Percentiles rank a stretch among this genome's conserved stretches.
Evolutionary conservation across 2,329 filamentous ascomycete genomes (phyloP).

Genomic region (Cladophialophora immunda): DNA sequence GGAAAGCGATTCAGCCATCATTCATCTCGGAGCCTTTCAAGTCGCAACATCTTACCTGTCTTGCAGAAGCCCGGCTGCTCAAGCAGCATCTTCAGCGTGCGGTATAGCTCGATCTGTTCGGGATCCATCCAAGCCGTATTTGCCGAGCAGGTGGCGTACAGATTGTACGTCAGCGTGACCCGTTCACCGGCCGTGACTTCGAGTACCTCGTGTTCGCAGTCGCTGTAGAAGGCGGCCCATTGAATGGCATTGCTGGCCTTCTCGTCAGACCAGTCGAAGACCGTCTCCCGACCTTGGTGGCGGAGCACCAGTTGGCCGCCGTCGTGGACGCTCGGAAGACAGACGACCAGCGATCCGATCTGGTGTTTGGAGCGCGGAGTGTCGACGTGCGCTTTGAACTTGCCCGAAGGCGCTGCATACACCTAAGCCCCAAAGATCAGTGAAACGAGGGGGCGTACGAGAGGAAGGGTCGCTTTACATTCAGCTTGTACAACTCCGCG

Average conservation of each 20-base stretch:
- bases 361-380: constrained; percentile 19
- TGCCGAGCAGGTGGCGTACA: constrained; percentile 13
- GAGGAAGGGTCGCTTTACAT: constrained; percentile 1
- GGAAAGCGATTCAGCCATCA: not conserved
- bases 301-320: constrained; percentile 18
- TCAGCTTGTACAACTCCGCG: constrained; percentile 18
- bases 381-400: constrained; percentile 19
- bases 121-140: constrained; percentile 13
- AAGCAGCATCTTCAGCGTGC: constrained; percentile 3
- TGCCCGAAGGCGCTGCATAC: constrained; percentile 13
- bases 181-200: constrained; percentile 13
- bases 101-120: constrained; percentile 8
- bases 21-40: not conserved
- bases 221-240: constrained; percentile 16
- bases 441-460: not conserved
- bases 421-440: constrained; percentile 4
- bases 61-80: constrained; percentile 13
- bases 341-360: constrained; percentile 16
- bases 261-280: constrained; percentile 19
- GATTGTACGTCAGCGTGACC: constrained; percentile 11
- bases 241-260: constrained; percentile 3
- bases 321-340: constrained; percentile 16
- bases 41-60: constrained; percentile 4
- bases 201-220: constrained; percentile 16
- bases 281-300: constrained; percentile 6